Conservation (phyloP, 257 asterid genomes). For the Forsythia suspensa region DNA sequence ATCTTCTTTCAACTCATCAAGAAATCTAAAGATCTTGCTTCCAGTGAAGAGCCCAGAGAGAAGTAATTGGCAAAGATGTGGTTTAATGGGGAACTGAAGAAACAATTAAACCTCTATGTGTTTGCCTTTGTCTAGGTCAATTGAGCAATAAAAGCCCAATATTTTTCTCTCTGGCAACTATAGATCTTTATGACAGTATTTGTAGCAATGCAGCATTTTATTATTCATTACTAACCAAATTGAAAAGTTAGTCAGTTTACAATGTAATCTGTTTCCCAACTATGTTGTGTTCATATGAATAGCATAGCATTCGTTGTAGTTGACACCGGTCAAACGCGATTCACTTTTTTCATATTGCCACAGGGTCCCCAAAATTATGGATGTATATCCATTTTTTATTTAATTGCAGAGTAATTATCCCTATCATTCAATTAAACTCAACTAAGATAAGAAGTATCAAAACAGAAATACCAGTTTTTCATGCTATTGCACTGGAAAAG, state of each 20-base stretch:
- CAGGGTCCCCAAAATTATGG: too few relatives aligned
- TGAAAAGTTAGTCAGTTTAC: background rate
- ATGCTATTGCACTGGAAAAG: too few relatives aligned
- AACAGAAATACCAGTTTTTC: too few relatives aligned
- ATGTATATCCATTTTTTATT: too few relatives aligned
- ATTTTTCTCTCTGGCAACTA: background rate
- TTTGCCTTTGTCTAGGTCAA: background rate
- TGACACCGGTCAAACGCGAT: background rate
- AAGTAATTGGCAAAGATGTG: background rate
- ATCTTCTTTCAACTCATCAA: background rate
- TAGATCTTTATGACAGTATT: background rate
- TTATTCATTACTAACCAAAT: background rate
- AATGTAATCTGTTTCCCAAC: background rate
- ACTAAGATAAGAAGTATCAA: too few relatives aligned
- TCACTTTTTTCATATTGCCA: too few relatives aligned
- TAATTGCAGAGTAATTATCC: too few relatives aligned
- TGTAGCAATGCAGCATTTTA: background rate
- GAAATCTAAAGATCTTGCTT: background rate
- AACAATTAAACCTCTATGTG: background rate
- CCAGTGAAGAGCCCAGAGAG: background rate
- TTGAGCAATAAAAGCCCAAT: background rate
- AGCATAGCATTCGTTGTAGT: background rate
- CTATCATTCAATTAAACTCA: too few relatives aligned
- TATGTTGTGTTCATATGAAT: background rate
- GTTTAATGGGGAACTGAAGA: background rate